Evolutionary conservation across 768 basidiomycete genomes (phyloP), one percentile per base, ranked within the genome.

Genomic region (Suillus subaureus): DNA sequence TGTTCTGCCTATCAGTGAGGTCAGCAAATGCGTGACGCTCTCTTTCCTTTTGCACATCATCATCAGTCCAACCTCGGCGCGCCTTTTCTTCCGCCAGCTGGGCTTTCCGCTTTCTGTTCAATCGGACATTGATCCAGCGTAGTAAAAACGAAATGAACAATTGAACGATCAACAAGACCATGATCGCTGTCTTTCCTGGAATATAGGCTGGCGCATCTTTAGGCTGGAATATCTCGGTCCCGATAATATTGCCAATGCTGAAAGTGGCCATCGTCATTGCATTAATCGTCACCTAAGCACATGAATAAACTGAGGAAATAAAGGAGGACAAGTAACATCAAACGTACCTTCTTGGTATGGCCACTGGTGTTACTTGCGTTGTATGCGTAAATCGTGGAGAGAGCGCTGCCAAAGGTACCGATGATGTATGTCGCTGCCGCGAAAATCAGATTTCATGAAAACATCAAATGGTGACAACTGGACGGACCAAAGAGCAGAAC

Each of bases 121-220:
- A 71, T 16, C 81, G 79, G 1, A 83, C 12, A 71, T 88, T 89
- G 67, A 89, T 81, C 76, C 80, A 84, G 15, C 86, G 81, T 15
- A 90, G 75, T 31, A 85, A 60, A 66, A 82, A 73, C 2, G 81
- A 84, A 26, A 89, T 67, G 21, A 72, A 75, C 37, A 90, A 73
- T 69, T 88, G 87, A 2, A 82, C 81, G 3, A 76, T 81, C 39
- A 90, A 77, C 7, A 89, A 78, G 5, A 87, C 79, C 79, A 89
- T 83, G 67, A 90, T 88, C 1, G 89, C 82, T 16, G 84, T 84
- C 70, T 91, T 91, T 26, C 88, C 89, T 0, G 87, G 87, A 37
- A 88, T 84, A 72, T 90, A 91, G 18, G 72, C 80, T 0, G 88
- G 87, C 3, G 85, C 87, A 66, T 87, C 87, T 67, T 84, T 81